Base-by-base conservation (phyloP, 129 eudicot species). In the Gnaphalium uliginosum region DNA sequence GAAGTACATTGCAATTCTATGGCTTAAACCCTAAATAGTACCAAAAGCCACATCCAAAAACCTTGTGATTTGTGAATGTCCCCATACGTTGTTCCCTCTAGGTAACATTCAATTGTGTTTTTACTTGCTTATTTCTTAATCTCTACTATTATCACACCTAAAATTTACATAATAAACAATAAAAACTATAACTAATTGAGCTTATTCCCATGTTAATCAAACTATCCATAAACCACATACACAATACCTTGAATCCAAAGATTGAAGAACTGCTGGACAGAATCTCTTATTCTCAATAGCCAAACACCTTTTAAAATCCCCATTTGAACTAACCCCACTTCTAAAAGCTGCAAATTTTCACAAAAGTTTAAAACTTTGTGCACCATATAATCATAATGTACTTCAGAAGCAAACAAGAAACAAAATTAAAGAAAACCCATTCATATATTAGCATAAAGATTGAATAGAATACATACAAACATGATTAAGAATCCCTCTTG, bases 161-260 rank as follows among this genome's bases (percentile, higher is more conserved):
- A 46, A 46, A 46, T 46, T 46, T 11, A 46, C n/a, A 11, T 46
- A 46, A 46, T 46, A 46, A 46, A 46, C 56, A 22, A 25, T 50
- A 9, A 68, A 30, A 54, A 22, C 60, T 3, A 18, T 17, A 46
- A 53, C 35, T 19, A 79, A 21, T 37, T 18, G 22, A 59, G 30
- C 48, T 59, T 54, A 14, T 26, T n/a, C 13, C 25, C 21, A 35
- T 65, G 51, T 10, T 7, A 57, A 65, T 68, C 24, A 58, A 56
- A 62, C 10, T 24, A 13, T 57, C 69, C 43, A 19, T 5, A 60
- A 80, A 59, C 51, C 14, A 48, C 14, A 30, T 30, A 41, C 43
- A 60, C 22, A 73, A 39, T 77, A 87, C 92, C 92, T 82, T 4
- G 80, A 72, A 71, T 71, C 64, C 59, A 70, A 63, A 68, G 80